phyloP scores from a whole-genome alignment of 176 grass and related monocot genomes.

The Aegilops longissima region DNA sequence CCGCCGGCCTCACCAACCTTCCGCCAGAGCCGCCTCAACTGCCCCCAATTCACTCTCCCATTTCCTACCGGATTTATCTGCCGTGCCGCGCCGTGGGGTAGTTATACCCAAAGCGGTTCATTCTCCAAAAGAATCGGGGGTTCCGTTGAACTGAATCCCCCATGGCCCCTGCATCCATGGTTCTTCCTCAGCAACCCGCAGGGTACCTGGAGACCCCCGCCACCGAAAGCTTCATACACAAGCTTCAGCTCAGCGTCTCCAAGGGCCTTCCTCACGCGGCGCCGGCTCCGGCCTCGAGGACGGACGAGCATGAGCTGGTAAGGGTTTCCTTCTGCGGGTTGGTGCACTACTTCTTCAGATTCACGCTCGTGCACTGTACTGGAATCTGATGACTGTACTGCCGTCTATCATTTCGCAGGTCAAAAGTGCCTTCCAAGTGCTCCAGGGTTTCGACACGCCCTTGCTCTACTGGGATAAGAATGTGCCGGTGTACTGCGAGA shows the following conservation, averaged over 20 bases:
- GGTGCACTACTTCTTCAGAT: not conserved
- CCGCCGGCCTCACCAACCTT: no score
- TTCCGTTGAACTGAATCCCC: not conserved
- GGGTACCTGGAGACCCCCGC: conserved; percentile 17
- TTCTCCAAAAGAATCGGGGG: not conserved
- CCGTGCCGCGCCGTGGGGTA: no score
- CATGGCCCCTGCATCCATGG: conserved; percentile 16
- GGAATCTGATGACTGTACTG: not conserved
- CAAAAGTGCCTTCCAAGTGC: conserved; percentile 68
- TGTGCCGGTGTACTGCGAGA: conserved; percentile 39
- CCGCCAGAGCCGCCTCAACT: not conserved
- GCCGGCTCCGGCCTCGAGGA: conserved; percentile 49
- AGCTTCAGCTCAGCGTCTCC: conserved; percentile 69
- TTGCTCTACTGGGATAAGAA: conserved; percentile 63
- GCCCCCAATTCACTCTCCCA: no score
- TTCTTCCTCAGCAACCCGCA: conserved; percentile 11
- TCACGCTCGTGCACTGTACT: not conserved
- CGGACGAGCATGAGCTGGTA: conserved; percentile 79
- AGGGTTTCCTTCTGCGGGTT: not conserved
- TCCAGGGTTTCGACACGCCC: conserved; percentile 63
- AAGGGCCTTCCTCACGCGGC: conserved; percentile 64
- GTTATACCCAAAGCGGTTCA: no score
- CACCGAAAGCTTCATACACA: conserved; percentile 63
- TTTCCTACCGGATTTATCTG: no score
- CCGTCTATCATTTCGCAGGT: conserved; percentile 41